phyloP scores from a whole-genome alignment of 495 filamentous ascomycete species.

The Penicillium canariense region DNA sequence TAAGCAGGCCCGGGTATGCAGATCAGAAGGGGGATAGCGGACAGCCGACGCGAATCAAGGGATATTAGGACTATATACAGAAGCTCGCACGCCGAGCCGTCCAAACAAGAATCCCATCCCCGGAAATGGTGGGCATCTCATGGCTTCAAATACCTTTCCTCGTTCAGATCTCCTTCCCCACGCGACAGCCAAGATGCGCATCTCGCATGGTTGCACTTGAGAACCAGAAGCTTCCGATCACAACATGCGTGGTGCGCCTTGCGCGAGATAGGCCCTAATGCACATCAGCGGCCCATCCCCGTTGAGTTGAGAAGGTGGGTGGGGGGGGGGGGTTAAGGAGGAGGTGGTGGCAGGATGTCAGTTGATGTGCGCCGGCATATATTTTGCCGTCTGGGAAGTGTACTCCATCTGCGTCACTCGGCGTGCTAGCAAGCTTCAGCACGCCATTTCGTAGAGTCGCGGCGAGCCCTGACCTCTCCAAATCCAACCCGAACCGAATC shows the following conservation, averaged over 20 bases:
- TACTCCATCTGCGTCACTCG: background rate
- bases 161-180: background rate
- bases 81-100: background rate
- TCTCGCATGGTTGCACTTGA: slow-evolving; percentile 10
- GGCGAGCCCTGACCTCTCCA: background rate
- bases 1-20: slow-evolving; percentile 2
- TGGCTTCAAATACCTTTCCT: slow-evolving; percentile 15
- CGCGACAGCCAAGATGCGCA: slow-evolving; percentile 1
- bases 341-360: slow-evolving; percentile 5
- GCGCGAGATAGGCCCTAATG: slow-evolving; percentile 14
- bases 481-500: too few relatives aligned
- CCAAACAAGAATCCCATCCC: slow-evolving; percentile 15
- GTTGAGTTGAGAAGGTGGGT: background rate
- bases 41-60: slow-evolving; percentile 4
- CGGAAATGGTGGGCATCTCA: slow-evolving; percentile 1
- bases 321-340: background rate
- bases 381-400: too few relatives aligned
- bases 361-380: too few relatives aligned
- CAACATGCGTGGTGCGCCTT: slow-evolving; percentile 23
- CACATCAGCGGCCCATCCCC: slow-evolving; percentile 5
- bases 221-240: slow-evolving; percentile 12
- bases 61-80: slow-evolving; percentile 2
- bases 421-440: slow-evolving; percentile 7
- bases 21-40: background rate
- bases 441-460: slow-evolving; percentile 14